Evolutionary conservation across 495 filamentous ascomycete genomes (phyloP), one percentile per base, ranked within the genome.

Genomic region (Rostrohypoxylon terebratum): DNA sequence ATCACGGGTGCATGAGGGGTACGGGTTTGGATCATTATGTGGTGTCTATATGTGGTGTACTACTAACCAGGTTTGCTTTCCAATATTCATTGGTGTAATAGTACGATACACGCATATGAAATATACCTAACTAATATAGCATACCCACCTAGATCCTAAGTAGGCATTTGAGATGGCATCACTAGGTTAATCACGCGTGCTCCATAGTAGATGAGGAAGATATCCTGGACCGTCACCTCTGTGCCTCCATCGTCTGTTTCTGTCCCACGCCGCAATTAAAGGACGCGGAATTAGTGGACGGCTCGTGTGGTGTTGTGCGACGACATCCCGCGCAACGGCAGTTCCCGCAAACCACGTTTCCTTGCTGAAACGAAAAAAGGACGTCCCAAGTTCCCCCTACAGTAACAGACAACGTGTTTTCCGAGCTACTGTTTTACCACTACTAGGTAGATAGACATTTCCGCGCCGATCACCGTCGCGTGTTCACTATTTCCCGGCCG

Each of bases 281-380:
- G 34, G 31, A 10, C 36, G 40, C 36, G 40, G 61, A 18, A 45
- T 6, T 9, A 45, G 61, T n/a, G 34, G 48, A 45, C 45, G 21
- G 34, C 11, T 25, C 47, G 31, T n/a, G 21, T 14, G 55, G 55
- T 6, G 9, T 38, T 42, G 33, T 45, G 10, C 44, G n/a, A 40
- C 44, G 63, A 28, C 63, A 59, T 42, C 38, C 38, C 38, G 13
- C 38, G 38, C 11, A 42, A 42, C 63, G 63, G 63, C 42, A 40
- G 44, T 38, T 57, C 45, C 63, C 63, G 63, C 14, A 21, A 21
- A 47, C 53, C 53, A 47, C 44, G 63, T 66, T 66, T 66, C 63
- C n/a, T n/a, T n/a, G n/a, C n/a, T n/a, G n/a, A n/a, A n/a, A 40
- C n/a, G 44, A 62, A n/a, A 9, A 23, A 23, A 21, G 3, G 3